Evolutionary conservation across 169 alveolate genomes (phyloP).

Genomic region (Eimeria falciformis): DNA sequence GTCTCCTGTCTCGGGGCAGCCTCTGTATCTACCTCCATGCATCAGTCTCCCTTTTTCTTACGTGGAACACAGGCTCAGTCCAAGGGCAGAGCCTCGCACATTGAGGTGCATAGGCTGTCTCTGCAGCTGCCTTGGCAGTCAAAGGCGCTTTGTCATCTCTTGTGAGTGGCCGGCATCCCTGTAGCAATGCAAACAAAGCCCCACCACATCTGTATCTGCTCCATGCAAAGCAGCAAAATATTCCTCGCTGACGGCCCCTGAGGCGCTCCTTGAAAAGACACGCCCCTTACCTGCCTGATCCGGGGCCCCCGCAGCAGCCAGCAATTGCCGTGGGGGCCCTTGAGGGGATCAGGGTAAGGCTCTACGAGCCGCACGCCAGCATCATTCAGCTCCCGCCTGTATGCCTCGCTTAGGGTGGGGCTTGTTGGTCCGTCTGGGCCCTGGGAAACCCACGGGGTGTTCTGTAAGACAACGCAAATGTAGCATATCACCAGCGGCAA

Average conservation of each 20-base stretch:
- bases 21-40: not conserved
- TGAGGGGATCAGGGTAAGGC: conserved; percentile 41
- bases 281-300: conserved; percentile 37
- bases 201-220: not conserved
- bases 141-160: not conserved
- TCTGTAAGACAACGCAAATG: too few species aligned
- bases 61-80: conserved; percentile 44
- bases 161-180: conserved; percentile 17
- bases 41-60: not conserved
- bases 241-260: too few species aligned
- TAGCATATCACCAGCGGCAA: not conserved
- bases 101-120: conserved; percentile 30
- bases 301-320: conserved; percentile 13
- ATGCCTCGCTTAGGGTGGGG: not conserved
- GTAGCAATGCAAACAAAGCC: not conserved
- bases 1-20: not conserved
- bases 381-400: not conserved
- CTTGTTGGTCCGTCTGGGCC: not conserved
- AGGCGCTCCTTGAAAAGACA: too few species aligned
- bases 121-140: not conserved
- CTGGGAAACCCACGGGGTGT: not conserved
- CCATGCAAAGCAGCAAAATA: too few species aligned
- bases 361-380: conserved; percentile 5
- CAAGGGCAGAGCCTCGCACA: conserved; percentile 40
- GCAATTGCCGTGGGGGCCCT: conserved; percentile 65